Conservation (phyloP, 768 basidiomycete species). For the Nidularia pulvinata region DNA sequence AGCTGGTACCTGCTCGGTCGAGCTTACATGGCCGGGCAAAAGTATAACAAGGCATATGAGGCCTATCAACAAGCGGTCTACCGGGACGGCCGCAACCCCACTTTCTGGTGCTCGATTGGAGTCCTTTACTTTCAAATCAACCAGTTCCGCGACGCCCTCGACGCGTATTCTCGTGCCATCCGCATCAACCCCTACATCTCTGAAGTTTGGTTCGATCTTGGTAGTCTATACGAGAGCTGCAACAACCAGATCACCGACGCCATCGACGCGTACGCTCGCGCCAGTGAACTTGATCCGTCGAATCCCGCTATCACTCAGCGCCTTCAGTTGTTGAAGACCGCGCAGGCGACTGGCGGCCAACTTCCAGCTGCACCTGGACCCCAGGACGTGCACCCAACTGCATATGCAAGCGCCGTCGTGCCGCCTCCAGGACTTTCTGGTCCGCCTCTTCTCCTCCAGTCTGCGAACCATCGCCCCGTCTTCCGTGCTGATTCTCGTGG, state of each 20-base stretch:
- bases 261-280: conserved; percentile 96
- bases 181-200: conserved; percentile 98
- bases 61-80: conserved; percentile 99
- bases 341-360: conserved; percentile 72
- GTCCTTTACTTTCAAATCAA: conserved; percentile 99
- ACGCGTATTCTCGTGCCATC: conserved; percentile 98
- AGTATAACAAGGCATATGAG: conserved; percentile 99
- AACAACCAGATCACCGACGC: conserved; percentile 99
- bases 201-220: conserved; percentile 97
- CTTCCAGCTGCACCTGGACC: conserved; percentile 90
- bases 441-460: conserved; percentile 64
- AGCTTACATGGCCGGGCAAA: conserved; percentile 98
- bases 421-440: conserved; percentile 71
- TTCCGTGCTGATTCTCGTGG: conserved; percentile 74
- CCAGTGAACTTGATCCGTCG: conserved; percentile 88
- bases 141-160: conserved; percentile 97
- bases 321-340: conserved; percentile 74
- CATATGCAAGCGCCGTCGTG: conserved; percentile 80
- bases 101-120: conserved; percentile 99
- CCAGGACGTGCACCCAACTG: conserved; percentile 95
- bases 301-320: conserved; percentile 86
- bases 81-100: conserved; percentile 97
- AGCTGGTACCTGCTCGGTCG: conserved; percentile 99
- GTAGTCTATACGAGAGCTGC: conserved; percentile 95
- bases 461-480: conserved; percentile 45